Percentiles rank a stretch among this genome's conserved stretches.
Evolutionary conservation across 306 rosid species (phyloP).

Genomic region (Ziziphus jujuba): DNA sequence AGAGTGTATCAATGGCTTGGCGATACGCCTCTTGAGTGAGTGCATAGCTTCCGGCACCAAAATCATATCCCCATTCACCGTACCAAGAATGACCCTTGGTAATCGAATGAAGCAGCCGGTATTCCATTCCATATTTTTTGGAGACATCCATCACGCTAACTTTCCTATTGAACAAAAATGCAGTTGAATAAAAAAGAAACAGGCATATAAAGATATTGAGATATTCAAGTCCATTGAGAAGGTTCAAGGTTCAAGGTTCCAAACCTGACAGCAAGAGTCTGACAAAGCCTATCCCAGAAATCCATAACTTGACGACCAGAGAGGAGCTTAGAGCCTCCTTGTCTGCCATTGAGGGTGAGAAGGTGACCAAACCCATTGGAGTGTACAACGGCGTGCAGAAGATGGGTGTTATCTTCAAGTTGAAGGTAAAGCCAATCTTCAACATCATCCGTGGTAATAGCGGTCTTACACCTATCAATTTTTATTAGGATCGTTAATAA

Average conservation of each 20-base stretch:
- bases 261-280: slow-evolving; percentile 55
- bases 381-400: slow-evolving; percentile 67
- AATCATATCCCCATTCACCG: slow-evolving; percentile 74
- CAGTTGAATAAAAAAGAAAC: background rate
- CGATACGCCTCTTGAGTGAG: slow-evolving; percentile 55
- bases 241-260: background rate
- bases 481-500: background rate
- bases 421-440: slow-evolving; percentile 61
- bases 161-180: slow-evolving; percentile 35
- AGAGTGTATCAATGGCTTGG: slow-evolving; percentile 46
- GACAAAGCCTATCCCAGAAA: slow-evolving; percentile 70
- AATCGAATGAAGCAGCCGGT: slow-evolving; percentile 59
- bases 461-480: slow-evolving; percentile 22
- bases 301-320: slow-evolving; percentile 56
- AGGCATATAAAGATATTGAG: background rate
- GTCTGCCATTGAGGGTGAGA: slow-evolving; percentile 60
- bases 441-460: slow-evolving; percentile 37
- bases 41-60: slow-evolving; percentile 72
- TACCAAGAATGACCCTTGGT: slow-evolving; percentile 60
- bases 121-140: slow-evolving; percentile 61
- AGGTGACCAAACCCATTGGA: slow-evolving; percentile 72
- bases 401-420: slow-evolving; percentile 57
- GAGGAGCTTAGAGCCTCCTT: slow-evolving; percentile 64
- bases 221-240: background rate
- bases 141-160: slow-evolving; percentile 82